Evolutionary conservation across 129 eudicot species (phyloP).

Genomic region (Flaveria linearis): DNA sequence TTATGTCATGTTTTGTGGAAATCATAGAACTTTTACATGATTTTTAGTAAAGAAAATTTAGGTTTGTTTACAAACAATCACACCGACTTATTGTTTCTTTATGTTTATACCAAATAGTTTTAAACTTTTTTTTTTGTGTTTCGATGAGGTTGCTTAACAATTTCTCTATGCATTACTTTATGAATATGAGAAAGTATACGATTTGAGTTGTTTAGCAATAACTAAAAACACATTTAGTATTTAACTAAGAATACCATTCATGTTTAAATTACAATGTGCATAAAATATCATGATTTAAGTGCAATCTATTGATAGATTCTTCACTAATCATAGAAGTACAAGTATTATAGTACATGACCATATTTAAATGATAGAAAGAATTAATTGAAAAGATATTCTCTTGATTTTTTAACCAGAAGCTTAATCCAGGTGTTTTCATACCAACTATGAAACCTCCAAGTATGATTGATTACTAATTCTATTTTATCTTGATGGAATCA

Average conservation of each 20-base stretch:
- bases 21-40: neutral
- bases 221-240: neutral
- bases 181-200: neutral
- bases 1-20: neutral
- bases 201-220: neutral
- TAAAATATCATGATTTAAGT: neutral
- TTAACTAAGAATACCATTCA: neutral
- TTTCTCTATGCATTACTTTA: neutral
- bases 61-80: neutral
- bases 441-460: constrained; percentile 4
- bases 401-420: constrained; percentile 2
- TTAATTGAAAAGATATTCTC: neutral
- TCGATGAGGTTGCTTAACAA: neutral
- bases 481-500: constrained; percentile 20
- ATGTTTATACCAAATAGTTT: neutral
- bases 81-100: neutral
- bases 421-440: constrained; percentile 9
- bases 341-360: neutral
- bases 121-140: neutral
- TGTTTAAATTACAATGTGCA: neutral
- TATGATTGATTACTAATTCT: neutral
- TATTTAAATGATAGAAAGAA: neutral
- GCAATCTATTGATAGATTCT: neutral
- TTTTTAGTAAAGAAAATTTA: neutral
- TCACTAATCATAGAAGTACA: neutral